Evolutionary conservation across 192 early-diverging fungal species (phyloP).

Genomic region (Coemansia sp.): DNA sequence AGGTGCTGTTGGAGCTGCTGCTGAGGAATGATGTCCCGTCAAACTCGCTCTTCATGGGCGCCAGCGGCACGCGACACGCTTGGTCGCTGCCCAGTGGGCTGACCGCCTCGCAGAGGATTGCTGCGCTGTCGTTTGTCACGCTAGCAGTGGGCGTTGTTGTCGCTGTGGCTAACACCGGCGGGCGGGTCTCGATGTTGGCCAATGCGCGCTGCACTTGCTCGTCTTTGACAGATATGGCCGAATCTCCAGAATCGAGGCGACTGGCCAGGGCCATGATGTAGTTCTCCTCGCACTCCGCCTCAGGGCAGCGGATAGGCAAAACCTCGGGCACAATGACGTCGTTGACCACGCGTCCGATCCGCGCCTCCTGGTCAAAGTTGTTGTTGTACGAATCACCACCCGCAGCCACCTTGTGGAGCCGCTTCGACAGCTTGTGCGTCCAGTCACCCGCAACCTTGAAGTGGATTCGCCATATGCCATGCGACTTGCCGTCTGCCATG

Average conservation of each 20-base stretch:
- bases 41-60: slow-evolving; percentile 41
- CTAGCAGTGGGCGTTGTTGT: neutral
- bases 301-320: slow-evolving; percentile 34
- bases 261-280: slow-evolving; percentile 52
- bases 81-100: slow-evolving; percentile 37
- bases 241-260: slow-evolving; percentile 42
- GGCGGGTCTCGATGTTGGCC: neutral
- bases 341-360: slow-evolving; percentile 51
- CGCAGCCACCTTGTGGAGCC: slow-evolving; percentile 59
- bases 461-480: slow-evolving; percentile 67
- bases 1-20: slow-evolving; percentile 40
- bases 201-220: neutral
- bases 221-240: slow-evolving; percentile 26
- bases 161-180: neutral
- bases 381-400: slow-evolving; percentile 52
- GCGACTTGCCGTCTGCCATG: slow-evolving; percentile 53
- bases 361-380: slow-evolving; percentile 55
- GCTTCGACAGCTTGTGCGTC: slow-evolving; percentile 69
- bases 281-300: slow-evolving; percentile 28
- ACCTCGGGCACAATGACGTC: slow-evolving; percentile 44
- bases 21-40: slow-evolving; percentile 36
- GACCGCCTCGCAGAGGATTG: slow-evolving; percentile 9
- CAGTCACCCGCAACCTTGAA: slow-evolving; percentile 80
- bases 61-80: slow-evolving; percentile 29
- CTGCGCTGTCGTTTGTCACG: slow-evolving; percentile 4